phyloP scores from a whole-genome alignment of 148 eudicot genomes.

The Spergularia bocconei region DNA sequence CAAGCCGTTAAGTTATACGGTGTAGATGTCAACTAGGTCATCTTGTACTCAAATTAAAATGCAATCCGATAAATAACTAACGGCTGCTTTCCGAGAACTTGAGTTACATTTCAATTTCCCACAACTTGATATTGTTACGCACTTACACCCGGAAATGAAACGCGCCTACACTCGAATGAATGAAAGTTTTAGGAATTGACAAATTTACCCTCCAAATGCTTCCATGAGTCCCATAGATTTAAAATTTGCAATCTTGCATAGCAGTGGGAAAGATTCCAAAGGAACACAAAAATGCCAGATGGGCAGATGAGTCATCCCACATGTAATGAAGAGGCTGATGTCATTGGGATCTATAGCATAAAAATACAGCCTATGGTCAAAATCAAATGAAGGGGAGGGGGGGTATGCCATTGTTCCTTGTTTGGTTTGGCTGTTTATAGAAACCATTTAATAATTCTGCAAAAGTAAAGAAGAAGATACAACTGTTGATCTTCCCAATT shows the following conservation, averaged over 20 bases:
- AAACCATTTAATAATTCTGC: neutral
- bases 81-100: no score
- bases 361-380: slow-evolving; percentile 12
- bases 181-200: neutral
- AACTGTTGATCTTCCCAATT: neutral
- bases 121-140: no score
- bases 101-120: no score
- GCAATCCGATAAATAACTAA: no score
- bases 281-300: slow-evolving; percentile 8
- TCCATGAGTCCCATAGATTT: no score
- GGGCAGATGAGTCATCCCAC: slow-evolving; percentile 23
- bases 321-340: slow-evolving; percentile 21
- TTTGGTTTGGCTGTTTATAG: slow-evolving; percentile 14
- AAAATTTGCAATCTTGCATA: no score
- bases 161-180: no score
- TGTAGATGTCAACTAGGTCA: no score
- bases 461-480: neutral
- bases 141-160: no score
- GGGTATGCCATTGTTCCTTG: slow-evolving; percentile 1
- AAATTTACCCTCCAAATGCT: neutral
- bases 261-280: slow-evolving; percentile 7
- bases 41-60: no score
- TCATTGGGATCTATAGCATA: slow-evolving; percentile 25
- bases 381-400: neutral
- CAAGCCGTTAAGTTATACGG: no score